Conservation (phyloP, 768 basidiomycete species). For the Boletus sp. region DNA sequence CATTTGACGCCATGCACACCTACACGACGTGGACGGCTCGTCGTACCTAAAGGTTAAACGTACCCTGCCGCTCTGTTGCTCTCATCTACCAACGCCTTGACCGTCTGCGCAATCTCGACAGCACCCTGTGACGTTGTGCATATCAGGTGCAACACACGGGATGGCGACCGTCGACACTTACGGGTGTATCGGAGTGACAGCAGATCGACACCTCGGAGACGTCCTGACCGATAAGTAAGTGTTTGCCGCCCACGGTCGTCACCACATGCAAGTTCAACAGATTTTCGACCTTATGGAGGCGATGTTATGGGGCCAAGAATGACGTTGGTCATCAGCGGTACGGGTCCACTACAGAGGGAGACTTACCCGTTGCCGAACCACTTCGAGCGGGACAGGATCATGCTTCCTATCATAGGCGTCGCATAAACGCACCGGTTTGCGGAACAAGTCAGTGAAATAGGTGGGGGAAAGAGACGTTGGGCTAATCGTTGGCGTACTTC, state of each 20-base stretch:
- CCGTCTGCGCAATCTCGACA: slow-evolving; percentile 48
- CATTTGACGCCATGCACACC: too few relatives aligned
- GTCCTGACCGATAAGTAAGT: slow-evolving; percentile 42
- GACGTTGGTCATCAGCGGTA: not conserved
- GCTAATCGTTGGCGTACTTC: slow-evolving; percentile 35
- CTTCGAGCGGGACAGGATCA: slow-evolving; percentile 42
- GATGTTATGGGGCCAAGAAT: not conserved
- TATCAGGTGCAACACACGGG: not conserved
- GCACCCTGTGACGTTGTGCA: slow-evolving; percentile 40
- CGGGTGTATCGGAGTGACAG: slow-evolving; percentile 64
- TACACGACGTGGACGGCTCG: too few relatives aligned
- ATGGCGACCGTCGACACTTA: slow-evolving; percentile 28
- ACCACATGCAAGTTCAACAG: slow-evolving; percentile 44
- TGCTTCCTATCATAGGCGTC: slow-evolving; percentile 43
- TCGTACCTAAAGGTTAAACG: slow-evolving; percentile 2
- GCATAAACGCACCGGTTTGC: not conserved
- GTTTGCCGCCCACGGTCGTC: slow-evolving; percentile 45
- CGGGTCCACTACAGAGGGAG: not conserved
- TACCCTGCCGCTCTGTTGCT: slow-evolving; percentile 42
- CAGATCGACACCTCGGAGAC: slow-evolving; percentile 58
- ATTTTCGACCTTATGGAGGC: slow-evolving; percentile 38
- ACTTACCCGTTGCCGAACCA: slow-evolving; percentile 45
- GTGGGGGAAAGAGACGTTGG: too few relatives aligned
- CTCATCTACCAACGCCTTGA: slow-evolving; percentile 55
- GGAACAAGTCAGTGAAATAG: not conserved